phyloP scores from a whole-genome alignment of 2,329 filamentous ascomycete genomes.

The Trichoderma sp. region DNA sequence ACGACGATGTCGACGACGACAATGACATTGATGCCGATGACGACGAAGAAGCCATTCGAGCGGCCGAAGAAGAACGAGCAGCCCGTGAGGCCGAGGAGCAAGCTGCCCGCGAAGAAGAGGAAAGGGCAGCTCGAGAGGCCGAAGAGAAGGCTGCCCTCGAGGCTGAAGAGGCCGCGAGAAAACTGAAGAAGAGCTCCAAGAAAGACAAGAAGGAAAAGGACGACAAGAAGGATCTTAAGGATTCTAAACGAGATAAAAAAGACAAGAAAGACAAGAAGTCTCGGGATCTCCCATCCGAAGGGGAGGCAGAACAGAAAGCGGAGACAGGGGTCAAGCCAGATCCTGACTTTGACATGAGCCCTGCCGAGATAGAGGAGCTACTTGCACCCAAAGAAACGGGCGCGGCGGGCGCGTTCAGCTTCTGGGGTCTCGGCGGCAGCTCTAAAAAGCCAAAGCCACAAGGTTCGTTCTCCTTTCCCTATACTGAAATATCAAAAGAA shows the following conservation, averaged over 20 bases:
- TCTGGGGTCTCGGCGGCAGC: conserved; percentile 51
- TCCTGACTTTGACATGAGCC: conserved; percentile 34
- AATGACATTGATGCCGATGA: conserved; percentile 31
- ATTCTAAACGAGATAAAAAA: conserved; percentile 26
- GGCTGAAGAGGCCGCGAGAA: conserved; percentile 32
- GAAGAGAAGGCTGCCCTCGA: conserved; percentile 25
- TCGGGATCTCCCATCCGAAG: conserved; percentile 23
- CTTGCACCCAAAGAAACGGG: conserved; percentile 34
- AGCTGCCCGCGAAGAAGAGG: conserved; percentile 25
- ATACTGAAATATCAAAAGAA: conserved; percentile 40
- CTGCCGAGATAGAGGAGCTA: conserved; percentile 45
- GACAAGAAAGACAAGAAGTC: conserved; percentile 27
- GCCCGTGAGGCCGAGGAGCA: conserved; percentile 22
- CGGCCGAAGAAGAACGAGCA: conserved; percentile 22
- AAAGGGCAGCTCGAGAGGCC: conserved; percentile 25
- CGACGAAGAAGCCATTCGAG: conserved; percentile 22
- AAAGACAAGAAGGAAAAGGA: conserved; percentile 36
- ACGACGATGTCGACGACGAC: conserved; percentile 21
- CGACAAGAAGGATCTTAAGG: conserved; percentile 36
- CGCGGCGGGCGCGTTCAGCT: conserved; percentile 49
- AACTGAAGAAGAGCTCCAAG: conserved; percentile 42
- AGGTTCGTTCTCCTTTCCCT: conserved; percentile 33
- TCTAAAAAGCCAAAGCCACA: conserved; percentile 44
- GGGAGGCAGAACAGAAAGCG: conserved; percentile 17
- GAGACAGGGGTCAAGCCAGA: conserved; percentile 20